Conservation (phyloP, 495 filamentous ascomycete species). For the Penicillium fimorum region DNA sequence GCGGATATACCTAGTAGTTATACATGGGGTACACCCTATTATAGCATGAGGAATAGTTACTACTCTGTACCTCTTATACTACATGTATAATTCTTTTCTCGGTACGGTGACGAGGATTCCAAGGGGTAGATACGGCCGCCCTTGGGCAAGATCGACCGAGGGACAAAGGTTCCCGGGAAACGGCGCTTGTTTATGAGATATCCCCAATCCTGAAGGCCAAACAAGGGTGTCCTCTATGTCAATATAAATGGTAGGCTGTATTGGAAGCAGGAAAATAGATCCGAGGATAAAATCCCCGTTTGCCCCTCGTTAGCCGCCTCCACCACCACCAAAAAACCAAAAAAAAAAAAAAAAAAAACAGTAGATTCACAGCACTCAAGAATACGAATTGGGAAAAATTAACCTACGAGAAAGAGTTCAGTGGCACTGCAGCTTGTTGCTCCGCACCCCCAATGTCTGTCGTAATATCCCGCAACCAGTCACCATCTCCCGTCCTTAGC, state of each 20-base stretch:
- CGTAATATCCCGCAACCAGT: slow-evolving; percentile 13
- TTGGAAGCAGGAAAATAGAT: neutral
- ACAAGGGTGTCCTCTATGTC: neutral
- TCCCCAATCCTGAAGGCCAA: neutral
- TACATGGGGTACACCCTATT: neutral
- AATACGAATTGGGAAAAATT: neutral
- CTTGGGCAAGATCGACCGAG: slow-evolving; percentile 6
- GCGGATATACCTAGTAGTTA: no score
- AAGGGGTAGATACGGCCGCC: slow-evolving; percentile 3
- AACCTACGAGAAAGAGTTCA: neutral
- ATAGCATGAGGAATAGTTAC: neutral
- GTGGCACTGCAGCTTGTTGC: slow-evolving; percentile 7
- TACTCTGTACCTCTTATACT: neutral
- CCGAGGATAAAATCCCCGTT: neutral
- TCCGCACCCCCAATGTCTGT: slow-evolving; percentile 11
- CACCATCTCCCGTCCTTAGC: neutral
- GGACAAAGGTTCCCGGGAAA: slow-evolving; percentile 1
- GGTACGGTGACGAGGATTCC: neutral
- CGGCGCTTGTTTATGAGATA: neutral
- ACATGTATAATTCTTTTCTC: neutral
- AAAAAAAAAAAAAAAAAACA: no score
- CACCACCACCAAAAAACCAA: slow-evolving; percentile 6
- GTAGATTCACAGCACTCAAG: neutral
- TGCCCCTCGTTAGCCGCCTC: slow-evolving; percentile 7
- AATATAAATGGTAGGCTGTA: neutral